These are phyloP conservation scores for Grammothele lineata DNA, from an alignment of 768 basidiomycete species.

Conservation along the genomic window DNA sequence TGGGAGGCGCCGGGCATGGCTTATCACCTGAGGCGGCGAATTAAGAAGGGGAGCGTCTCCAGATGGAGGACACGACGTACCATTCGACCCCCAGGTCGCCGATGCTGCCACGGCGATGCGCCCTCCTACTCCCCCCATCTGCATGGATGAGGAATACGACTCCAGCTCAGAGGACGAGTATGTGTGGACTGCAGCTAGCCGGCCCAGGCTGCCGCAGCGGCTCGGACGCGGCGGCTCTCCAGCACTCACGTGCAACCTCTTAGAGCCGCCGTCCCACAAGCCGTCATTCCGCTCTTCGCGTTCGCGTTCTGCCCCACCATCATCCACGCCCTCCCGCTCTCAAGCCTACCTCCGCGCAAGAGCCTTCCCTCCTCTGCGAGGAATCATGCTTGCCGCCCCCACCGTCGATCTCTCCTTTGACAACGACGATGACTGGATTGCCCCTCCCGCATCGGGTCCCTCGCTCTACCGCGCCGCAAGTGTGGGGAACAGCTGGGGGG, in stretches of 20 bases:
- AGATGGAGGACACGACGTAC: conserved; percentile 1
- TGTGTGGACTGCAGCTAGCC: conserved; percentile 23
- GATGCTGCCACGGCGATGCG: conserved; percentile 5
- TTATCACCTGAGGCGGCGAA: conserved; percentile 9
- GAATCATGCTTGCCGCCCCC: conserved; percentile 34
- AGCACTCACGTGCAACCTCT: conserved; percentile 14
- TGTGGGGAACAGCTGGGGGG: conserved; percentile 77
- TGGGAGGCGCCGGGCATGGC: conserved; percentile 1
- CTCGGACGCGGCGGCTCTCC: conserved; percentile 11
- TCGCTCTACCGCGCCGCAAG: conserved; percentile 58
- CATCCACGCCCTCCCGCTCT: conserved; percentile 14
- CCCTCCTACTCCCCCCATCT: conserved; percentile 12
- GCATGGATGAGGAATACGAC: conserved; percentile 16
- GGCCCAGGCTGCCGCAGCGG: conserved; percentile 6
- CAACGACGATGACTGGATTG: conserved; percentile 57
- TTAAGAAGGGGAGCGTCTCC: conserved; percentile 8
- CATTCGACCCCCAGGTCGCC: conserved; percentile 6
- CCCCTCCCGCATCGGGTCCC: conserved; percentile 39
- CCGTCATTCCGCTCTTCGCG: conserved; percentile 19
- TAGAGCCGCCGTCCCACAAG: conserved; percentile 14
- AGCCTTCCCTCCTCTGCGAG: conserved; percentile 16
- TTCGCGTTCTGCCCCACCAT: conserved; percentile 27
- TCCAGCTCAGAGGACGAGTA: conserved; percentile 21
- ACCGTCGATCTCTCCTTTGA: conserved; percentile 62
- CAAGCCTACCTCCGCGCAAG: conserved; percentile 1